Base-by-base conservation (phyloP, 2,329 filamentous ascomycete species). In the Xylariaceae sp. region DNA sequence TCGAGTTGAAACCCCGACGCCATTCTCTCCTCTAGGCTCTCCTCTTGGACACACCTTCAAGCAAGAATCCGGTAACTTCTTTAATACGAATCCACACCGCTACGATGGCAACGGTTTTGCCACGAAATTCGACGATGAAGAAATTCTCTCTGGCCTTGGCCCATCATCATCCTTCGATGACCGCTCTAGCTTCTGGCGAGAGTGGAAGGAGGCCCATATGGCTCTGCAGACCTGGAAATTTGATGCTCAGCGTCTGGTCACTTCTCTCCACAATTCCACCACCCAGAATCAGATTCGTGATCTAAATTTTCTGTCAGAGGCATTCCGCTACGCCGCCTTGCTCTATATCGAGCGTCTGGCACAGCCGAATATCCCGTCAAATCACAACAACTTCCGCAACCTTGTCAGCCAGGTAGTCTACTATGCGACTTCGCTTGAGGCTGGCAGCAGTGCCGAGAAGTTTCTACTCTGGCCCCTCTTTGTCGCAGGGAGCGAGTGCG, bases 391-490 rank as follows among this genome's bases (percentile, higher is more conserved):
- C 68, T 92, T 96, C 73, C 91, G 95, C 70, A 87, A 86, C 60
- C 81, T 95, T 16, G 92, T 96, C 50, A 85, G 85, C 66, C 86
- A 91, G 60, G 89, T 92, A 1, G 82, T 97, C 33, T 89, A 86
- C 72, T 93, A 95, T 73, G 89, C 94, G 51, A 88, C 86, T 6
- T 87, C 86, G 47, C 85, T 97, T 30, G 86, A 90, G 57, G 81
- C 86, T 3, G 88, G 82, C 33, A 85, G 83, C 64, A 82, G 80
- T 41, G 86, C 88, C 30, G 88, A 96, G 72, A 95, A 96, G 68
- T 96, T 96, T 70, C 76, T 97, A 8, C 83, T 97, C 7, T 97
- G 92, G 93, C 92, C 93, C 2, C 81, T 97, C 3, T 96, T 97
- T 70, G 88, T 97, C 46, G 86, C 88, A 1, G 92, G 92, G 16